Conservation (phyloP, 1,139 yeast genomes). For the Candida tropicalis region DNA sequence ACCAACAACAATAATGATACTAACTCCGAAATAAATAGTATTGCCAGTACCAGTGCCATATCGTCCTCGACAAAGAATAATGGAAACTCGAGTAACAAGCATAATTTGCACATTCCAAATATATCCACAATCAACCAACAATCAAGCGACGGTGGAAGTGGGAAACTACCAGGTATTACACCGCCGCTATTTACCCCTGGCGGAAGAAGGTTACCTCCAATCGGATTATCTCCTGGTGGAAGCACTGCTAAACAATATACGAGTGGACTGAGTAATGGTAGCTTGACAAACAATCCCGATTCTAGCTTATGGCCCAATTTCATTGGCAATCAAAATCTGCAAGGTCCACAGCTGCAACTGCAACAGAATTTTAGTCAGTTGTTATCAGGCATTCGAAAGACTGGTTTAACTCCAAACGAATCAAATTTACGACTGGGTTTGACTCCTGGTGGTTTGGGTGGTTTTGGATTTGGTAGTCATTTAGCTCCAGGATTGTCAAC, state of each 20-base stretch:
- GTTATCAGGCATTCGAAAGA: conserved; percentile 41
- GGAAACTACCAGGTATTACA: conserved; percentile 47
- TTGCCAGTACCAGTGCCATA: conserved; percentile 3
- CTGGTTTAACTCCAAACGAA: conserved; percentile 74
- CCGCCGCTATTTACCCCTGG: conserved; percentile 65
- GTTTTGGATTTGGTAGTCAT: conserved; percentile 37
- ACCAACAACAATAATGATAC: conserved; percentile 2
- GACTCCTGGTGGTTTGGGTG: conserved; percentile 46
- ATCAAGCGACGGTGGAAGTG: conserved; percentile 14
- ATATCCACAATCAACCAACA: conserved; percentile 26
- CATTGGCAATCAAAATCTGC: conserved; percentile 15
- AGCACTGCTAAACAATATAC: conserved; percentile 9
- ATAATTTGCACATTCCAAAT: conserved; percentile 39
- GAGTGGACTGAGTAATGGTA: conserved; percentile 4
- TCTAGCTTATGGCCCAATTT: conserved; percentile 4
- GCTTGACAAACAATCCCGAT: not conserved
- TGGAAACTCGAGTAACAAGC: conserved; percentile 26
- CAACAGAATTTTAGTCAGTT: conserved; percentile 28
- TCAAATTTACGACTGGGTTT: conserved; percentile 66
- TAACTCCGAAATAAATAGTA: conserved; percentile 8
- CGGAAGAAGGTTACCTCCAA: conserved; percentile 60
- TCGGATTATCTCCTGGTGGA: conserved; percentile 45
- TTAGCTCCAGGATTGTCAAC: conserved; percentile 42
- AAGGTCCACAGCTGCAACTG: conserved; percentile 14
- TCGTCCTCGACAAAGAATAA: conserved; percentile 7